Percentiles rank a stretch among this genome's conserved stretches.
Conservation (phyloP, 257 asterid genomes). For the Leonotis leonurus region DNA sequence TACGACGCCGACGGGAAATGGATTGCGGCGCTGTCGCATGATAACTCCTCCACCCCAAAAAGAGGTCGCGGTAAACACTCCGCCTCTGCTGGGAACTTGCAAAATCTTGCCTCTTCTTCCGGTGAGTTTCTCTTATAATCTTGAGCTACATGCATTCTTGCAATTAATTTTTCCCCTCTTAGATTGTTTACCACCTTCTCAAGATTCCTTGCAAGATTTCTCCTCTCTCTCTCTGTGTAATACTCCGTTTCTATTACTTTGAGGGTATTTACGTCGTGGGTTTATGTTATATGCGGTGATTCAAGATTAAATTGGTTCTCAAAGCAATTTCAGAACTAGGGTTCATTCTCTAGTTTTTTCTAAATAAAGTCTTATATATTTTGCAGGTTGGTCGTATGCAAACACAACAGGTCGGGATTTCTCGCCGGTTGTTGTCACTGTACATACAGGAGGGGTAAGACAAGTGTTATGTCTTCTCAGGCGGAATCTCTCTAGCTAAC, state of each 20-base stretch:
- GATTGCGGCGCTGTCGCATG: slow-evolving; percentile 49
- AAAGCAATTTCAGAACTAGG: background rate
- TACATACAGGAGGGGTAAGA: slow-evolving; percentile 76
- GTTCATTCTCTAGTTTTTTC: background rate
- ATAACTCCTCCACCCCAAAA: slow-evolving; percentile 39
- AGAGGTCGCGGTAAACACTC: slow-evolving; percentile 55
- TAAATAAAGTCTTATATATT: too few relatives aligned
- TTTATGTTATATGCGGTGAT: too few relatives aligned
- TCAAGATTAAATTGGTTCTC: background rate
- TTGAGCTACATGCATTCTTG: too few relatives aligned
- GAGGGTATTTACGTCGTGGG: too few relatives aligned
- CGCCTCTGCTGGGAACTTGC: slow-evolving; percentile 47
- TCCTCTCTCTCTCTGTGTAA: too few relatives aligned
- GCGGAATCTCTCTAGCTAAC: background rate
- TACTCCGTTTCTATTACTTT: too few relatives aligned
- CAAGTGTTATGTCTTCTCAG: background rate
- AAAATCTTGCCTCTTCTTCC: slow-evolving; percentile 50
- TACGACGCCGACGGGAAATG: slow-evolving; percentile 78
- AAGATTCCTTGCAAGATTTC: background rate
- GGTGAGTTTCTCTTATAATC: slow-evolving; percentile 46
- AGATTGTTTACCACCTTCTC: too few relatives aligned
- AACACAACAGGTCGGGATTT: slow-evolving; percentile 84
- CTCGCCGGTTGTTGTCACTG: slow-evolving; percentile 78
- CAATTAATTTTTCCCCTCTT: too few relatives aligned
- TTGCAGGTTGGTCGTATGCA: slow-evolving; percentile 67